Conservation (phyloP, 768 basidiomycete species). For the Suillus brevipes region DNA sequence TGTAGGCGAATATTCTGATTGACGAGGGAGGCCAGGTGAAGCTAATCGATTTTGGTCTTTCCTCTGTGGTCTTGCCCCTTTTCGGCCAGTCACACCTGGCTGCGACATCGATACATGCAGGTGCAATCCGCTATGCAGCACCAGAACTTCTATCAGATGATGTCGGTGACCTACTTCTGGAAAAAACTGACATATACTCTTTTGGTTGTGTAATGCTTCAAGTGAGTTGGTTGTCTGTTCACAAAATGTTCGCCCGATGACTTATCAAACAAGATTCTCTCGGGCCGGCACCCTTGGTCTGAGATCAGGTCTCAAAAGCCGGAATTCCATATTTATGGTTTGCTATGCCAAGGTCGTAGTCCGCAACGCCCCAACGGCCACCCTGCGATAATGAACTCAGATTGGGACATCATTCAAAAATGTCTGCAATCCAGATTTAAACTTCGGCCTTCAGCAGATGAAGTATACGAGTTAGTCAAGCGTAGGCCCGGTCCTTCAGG, state of each 20-base stretch:
- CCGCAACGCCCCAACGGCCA: background rate
- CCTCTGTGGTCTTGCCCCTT: background rate
- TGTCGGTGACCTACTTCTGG: background rate
- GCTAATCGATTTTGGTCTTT: background rate
- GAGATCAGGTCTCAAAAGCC: background rate
- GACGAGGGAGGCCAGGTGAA: background rate
- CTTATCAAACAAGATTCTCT: background rate
- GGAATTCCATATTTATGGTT: background rate
- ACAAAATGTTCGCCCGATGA: background rate
- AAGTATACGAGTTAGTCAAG: background rate
- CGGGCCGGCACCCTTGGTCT: background rate
- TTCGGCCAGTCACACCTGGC: background rate
- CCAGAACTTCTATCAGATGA: conserved; percentile 2
- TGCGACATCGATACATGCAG: background rate
- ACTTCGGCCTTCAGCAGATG: background rate
- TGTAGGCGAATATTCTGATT: background rate
- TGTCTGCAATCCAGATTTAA: background rate
- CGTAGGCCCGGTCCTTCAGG: background rate
- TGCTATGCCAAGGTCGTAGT: background rate
- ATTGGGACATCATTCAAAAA: background rate
- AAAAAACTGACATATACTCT: conserved; percentile 4
- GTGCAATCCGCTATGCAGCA: conserved; percentile 3
- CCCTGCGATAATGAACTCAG: background rate
- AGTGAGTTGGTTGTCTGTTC: background rate
- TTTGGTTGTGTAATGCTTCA: background rate